Percentiles rank a stretch among this genome's conserved stretches.
Evolutionary conservation across 148 eudicot species (phyloP).

Genomic region (Rhododendron kiyosumense): DNA sequence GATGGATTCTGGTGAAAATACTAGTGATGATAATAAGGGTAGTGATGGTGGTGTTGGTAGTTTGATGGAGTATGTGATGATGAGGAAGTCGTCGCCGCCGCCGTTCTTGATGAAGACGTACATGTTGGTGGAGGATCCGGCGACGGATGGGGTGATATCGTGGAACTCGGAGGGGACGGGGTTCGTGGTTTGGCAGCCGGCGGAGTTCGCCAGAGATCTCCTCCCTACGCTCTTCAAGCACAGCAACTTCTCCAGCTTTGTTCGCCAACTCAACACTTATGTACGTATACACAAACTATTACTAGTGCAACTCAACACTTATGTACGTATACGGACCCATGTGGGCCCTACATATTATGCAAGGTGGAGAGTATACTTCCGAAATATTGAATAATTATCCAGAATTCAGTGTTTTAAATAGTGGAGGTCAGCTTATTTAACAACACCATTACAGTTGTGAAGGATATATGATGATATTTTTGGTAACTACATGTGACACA

Average conservation of each 20-base stretch:
- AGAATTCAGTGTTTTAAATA: too few relatives aligned
- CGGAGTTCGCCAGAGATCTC: conserved; percentile 82
- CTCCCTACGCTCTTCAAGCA: conserved; percentile 93
- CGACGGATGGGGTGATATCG: conserved; percentile 57
- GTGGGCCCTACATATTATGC: too few relatives aligned
- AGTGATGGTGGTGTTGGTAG: not conserved
- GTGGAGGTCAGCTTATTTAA: too few relatives aligned
- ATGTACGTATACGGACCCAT: not conserved
- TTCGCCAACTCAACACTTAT: conserved; percentile 92
- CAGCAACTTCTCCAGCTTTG: conserved; percentile 96
- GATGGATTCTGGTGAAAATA: not conserved
- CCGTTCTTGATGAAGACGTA: conserved; percentile 87
- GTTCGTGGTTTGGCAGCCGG: conserved; percentile 95
- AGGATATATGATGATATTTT: too few relatives aligned
- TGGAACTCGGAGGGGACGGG: conserved; percentile 76
- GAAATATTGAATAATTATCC: too few relatives aligned
- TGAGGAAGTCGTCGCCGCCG: conserved; percentile 59
- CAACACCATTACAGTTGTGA: too few relatives aligned
- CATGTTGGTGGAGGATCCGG: conserved; percentile 81
- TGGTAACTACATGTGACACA: too few relatives aligned
- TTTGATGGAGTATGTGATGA: conserved; percentile 40
- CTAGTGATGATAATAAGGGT: not conserved
- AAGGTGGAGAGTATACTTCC: too few relatives aligned
- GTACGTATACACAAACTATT: conserved; percentile 32
- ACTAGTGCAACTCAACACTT: conserved; percentile 68